Evolutionary conservation across 768 basidiomycete species (phyloP), one percentile per base, ranked within the genome.

Genomic region (Leccinellum rugosiceps): DNA sequence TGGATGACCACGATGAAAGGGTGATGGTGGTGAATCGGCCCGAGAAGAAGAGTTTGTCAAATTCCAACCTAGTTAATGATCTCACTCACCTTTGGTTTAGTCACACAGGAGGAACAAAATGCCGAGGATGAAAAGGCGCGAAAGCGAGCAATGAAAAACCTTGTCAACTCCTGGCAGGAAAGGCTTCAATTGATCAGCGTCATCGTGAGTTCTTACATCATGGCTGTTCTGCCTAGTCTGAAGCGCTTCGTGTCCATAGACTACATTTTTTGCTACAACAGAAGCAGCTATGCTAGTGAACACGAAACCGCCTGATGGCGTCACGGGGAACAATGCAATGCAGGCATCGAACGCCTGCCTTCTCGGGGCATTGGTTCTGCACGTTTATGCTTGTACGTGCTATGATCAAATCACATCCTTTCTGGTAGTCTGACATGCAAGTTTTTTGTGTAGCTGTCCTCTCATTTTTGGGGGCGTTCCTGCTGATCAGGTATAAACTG

Each of bases 161-260:
- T 85, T 3, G 75, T 83, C n/a, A 77, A 78, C 61, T 81, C 81
- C 4, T 86, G 84, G 84, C 79, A 82, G 75, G 84, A 85, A 57
- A 74, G 83, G 43, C 74, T 85, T 44, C 82, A 85, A 69, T 71
- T 85, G 11, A 83, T 86, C 67, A 80, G 76, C 41, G 77, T 86
- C 32, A 83, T 84, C 51, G 84, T 83, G 47, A 63, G 82, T 72
- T 26, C 28, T 55, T n/a, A 1, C 14, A 19, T 25, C 21, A 10
- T 28, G 14, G 5, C 19, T 30, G 6, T 25, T 46, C 34, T 35
- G 26, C 43, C 10, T 28, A 30, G 26, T 55, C 31, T 55, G 28
- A 60, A 13, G 5, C 8, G 41, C 17, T 52, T 15, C 7, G n/a
- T 50, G 17, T 43, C 21, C 31, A 15, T 56, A 85, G 83, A 83